These are phyloP conservation scores for Pseudozyma flocculosa DNA, from an alignment of 1,284 basidiomycete species.

Conservation along the genomic window DNA sequence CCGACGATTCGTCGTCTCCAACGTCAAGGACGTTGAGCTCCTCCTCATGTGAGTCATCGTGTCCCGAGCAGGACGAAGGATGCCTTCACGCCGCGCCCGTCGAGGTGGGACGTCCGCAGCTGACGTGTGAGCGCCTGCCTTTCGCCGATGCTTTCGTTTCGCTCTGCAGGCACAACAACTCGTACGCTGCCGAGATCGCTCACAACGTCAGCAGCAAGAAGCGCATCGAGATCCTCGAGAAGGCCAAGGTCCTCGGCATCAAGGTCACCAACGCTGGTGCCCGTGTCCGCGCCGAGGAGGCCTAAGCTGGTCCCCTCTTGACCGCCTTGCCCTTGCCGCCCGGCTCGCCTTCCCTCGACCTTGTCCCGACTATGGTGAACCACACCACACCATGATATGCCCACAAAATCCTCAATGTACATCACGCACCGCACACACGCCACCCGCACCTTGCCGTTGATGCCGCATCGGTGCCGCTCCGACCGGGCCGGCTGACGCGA, in stretches of 20 bases:
- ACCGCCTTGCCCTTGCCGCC: too few species aligned
- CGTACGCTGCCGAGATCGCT: slow-evolving; percentile 92
- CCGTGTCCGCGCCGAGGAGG: slow-evolving; percentile 94
- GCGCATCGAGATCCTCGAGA: slow-evolving; percentile 86
- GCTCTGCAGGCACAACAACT: slow-evolving; percentile 96
- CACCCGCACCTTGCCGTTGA: too few species aligned
- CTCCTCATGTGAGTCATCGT: slow-evolving; percentile 54
- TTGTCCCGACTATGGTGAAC: not conserved
- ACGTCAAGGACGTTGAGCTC: slow-evolving; percentile 55
- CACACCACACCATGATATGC: not conserved
- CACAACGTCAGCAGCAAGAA: slow-evolving; percentile 97
- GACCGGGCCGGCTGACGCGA: too few species aligned
- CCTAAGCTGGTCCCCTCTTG: slow-evolving; percentile 39
- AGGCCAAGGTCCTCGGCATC: slow-evolving; percentile 63
- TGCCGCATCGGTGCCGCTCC: too few species aligned
- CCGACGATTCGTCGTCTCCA: slow-evolving; percentile 56
- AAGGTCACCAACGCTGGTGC: slow-evolving; percentile 91
- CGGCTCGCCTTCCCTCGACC: slow-evolving; percentile 3
- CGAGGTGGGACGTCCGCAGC: not conserved
- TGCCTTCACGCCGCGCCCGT: too few species aligned
- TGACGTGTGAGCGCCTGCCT: too few species aligned
- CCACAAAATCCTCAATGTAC: not conserved
- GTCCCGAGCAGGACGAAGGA: too few species aligned
- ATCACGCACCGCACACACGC: not conserved
- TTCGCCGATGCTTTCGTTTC: too few species aligned